A percentile compares a stretch with the other conserved stretches of the same genome.
These are phyloP conservation scores for Claviceps fusiformis DNA, from an alignment of 2,329 filamentous ascomycete genomes.

Conservation along the genomic window DNA sequence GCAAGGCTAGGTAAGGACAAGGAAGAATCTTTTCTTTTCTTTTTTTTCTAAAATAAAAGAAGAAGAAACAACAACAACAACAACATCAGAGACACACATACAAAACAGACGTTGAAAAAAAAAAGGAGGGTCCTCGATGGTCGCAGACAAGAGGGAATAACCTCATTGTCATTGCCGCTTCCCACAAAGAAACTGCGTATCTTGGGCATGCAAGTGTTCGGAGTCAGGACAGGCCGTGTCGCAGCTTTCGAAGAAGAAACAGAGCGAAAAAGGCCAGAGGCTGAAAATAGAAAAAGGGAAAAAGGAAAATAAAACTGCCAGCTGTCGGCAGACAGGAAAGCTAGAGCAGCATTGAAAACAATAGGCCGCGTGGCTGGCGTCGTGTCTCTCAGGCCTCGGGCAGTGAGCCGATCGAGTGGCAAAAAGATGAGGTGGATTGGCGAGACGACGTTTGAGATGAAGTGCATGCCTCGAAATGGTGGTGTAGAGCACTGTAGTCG, in stretches of 20 bases:
- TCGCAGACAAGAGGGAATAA: neutral
- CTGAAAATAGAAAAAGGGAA: neutral
- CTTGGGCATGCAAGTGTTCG: neutral
- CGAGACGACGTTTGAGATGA: neutral
- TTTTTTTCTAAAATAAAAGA: neutral
- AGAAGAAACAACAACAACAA: neutral
- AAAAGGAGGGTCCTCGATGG: neutral
- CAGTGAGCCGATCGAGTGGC: neutral
- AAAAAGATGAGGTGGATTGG: neutral
- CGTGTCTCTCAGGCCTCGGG: neutral
- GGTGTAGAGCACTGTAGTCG: neutral
- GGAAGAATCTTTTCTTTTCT: neutral
- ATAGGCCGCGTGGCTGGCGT: neutral
- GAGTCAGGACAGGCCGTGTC: neutral
- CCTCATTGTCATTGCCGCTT: neutral
- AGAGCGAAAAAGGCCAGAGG: too few relatives aligned
- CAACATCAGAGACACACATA: too few relatives aligned
- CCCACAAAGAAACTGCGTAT: neutral
- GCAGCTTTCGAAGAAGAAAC: too few relatives aligned
- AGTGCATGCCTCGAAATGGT: neutral
- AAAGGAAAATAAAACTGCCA: neutral
- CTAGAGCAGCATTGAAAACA: neutral
- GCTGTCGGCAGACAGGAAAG: neutral
- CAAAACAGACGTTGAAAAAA: too few relatives aligned
- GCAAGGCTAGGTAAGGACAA: neutral